Conservation (phyloP, 2,329 filamentous ascomycete species). For the Penicillium fuscoglaucum region DNA sequence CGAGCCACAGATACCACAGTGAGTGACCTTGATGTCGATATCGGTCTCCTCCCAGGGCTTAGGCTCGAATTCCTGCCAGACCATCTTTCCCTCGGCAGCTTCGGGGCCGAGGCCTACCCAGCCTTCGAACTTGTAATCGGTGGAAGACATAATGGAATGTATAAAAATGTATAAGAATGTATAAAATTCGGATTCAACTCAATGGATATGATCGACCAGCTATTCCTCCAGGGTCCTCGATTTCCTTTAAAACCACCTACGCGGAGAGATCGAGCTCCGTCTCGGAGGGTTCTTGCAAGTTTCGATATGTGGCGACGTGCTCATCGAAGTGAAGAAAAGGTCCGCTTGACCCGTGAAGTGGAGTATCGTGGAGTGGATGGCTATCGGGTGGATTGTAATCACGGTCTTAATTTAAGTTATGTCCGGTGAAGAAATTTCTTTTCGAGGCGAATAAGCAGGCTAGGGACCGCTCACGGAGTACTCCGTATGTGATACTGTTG, state of each 20-base stretch:
- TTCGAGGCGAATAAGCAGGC: not conserved
- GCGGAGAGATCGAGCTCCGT: not conserved
- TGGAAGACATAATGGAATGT: slow-evolving; percentile 25
- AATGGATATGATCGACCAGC: not conserved
- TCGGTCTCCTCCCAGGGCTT: slow-evolving; percentile 66
- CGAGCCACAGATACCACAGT: slow-evolving; percentile 65
- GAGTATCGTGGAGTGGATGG: not conserved
- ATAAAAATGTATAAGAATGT: not conserved
- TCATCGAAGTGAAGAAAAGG: not conserved
- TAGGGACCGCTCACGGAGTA: not conserved
- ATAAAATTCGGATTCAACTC: not conserved
- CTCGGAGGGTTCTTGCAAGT: not conserved
- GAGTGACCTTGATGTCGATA: slow-evolving; percentile 62
- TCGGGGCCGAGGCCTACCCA: slow-evolving; percentile 55
- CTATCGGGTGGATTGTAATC: not conserved
- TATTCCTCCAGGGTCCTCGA: not conserved
- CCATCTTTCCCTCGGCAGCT: slow-evolving; percentile 55
- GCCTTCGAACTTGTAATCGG: slow-evolving; percentile 55
- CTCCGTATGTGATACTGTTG: too few species aligned
- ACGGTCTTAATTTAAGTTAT: slow-evolving; percentile 1
- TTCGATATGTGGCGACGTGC: not conserved
- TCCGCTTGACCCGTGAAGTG: slow-evolving; percentile 5
- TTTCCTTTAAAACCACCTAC: slow-evolving; percentile 9
- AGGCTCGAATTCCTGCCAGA: slow-evolving; percentile 58
- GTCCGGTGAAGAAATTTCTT: not conserved